Conservation (phyloP, 1,284 basidiomycete species). For the Rhodotorula sp. region DNA sequence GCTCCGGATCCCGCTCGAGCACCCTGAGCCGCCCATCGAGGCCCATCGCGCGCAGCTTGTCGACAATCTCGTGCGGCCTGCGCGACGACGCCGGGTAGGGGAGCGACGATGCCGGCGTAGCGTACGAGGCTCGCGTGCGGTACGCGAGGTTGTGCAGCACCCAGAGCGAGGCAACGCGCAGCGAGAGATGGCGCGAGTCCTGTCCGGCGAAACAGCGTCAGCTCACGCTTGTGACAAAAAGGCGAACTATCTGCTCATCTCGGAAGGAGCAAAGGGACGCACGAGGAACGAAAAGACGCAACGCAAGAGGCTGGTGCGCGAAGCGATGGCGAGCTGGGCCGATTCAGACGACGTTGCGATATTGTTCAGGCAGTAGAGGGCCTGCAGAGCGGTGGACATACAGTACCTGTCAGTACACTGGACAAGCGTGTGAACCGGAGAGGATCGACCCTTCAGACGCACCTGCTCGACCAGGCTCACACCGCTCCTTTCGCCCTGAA, state of each 20-base stretch:
- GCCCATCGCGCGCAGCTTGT: constrained; percentile 39
- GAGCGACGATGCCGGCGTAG: neutral
- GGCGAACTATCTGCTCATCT: too few relatives aligned
- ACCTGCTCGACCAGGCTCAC: constrained; percentile 30
- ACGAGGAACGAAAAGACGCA: constrained; percentile 39
- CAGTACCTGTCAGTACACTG: neutral
- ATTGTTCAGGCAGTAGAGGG: constrained; percentile 41
- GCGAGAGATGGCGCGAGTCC: constrained; percentile 14
- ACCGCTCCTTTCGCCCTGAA: neutral
- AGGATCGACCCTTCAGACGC: neutral
- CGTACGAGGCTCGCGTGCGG: constrained; percentile 9
- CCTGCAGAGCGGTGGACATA: constrained; percentile 7
- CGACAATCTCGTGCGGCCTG: constrained; percentile 28
- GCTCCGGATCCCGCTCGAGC: constrained; percentile 38
- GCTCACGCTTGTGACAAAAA: too few relatives aligned
- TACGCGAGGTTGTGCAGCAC: constrained; percentile 42
- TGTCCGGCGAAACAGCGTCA: neutral
- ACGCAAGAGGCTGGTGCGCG: constrained; percentile 26
- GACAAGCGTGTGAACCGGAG: too few relatives aligned
- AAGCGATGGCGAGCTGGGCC: constrained; percentile 37
- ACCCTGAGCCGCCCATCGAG: constrained; percentile 37
- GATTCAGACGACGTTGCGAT: constrained; percentile 39
- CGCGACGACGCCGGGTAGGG: neutral
- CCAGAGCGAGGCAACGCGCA: constrained; percentile 43
- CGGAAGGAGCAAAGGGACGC: neutral